Percentiles rank a stretch among this genome's conserved stretches.
These are phyloP conservation scores for Leccinum rimulosum DNA, from an alignment of 768 basidiomycete genomes.

Conservation along the genomic window DNA sequence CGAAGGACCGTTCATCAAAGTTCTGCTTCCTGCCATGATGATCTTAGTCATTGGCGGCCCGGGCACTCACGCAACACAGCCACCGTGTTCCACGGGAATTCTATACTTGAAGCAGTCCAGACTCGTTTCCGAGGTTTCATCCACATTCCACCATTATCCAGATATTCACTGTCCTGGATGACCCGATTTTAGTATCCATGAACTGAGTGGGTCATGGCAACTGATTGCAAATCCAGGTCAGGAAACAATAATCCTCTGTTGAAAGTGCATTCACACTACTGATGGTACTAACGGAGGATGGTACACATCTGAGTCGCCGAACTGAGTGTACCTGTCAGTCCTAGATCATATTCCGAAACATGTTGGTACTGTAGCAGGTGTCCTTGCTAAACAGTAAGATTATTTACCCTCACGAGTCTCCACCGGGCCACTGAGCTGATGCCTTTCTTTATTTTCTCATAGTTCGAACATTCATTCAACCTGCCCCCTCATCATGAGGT, in stretches of 20 bases:
- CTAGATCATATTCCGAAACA: neutral
- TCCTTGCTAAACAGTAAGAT: neutral
- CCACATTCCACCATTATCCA: neutral
- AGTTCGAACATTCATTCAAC: neutral
- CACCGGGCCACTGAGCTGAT: neutral
- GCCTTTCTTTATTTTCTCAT: neutral
- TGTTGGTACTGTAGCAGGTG: neutral
- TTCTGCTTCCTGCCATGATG: no score
- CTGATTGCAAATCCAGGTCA: neutral
- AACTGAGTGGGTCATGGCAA: neutral
- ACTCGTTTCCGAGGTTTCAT: neutral
- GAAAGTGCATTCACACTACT: neutral
- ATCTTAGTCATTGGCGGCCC: no score
- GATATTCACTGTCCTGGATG: neutral
- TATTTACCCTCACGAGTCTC: neutral
- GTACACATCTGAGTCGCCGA: neutral
- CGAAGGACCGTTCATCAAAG: no score
- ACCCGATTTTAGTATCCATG: neutral
- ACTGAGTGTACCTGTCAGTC: neutral
- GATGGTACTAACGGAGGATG: neutral
- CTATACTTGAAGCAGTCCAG: no score
- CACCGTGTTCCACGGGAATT: neutral
- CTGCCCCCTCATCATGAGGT: constrained; percentile 11
- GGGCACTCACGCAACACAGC: neutral
- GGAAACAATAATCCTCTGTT: neutral